Conservation (phyloP, 169 alveolate genomes). For the Neospora caninum region DNA sequence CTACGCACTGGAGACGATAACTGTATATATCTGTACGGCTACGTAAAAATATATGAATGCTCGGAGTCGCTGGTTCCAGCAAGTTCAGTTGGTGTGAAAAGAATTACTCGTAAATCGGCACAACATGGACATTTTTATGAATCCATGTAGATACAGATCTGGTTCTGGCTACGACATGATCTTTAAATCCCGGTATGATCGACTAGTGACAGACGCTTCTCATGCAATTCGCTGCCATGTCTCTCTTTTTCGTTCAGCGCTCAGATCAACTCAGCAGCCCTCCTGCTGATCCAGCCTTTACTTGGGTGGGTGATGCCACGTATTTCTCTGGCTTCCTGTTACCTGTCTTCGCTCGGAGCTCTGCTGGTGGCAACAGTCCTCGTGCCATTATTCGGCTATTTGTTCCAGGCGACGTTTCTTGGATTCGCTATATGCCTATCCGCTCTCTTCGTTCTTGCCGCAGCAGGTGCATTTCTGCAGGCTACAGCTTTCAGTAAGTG, state of each 20-base stretch:
- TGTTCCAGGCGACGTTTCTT: background rate
- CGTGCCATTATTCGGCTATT: background rate
- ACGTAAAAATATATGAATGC: too few relatives aligned
- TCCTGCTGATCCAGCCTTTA: background rate
- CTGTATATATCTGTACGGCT: too few relatives aligned
- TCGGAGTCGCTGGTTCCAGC: too few relatives aligned
- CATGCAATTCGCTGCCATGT: background rate
- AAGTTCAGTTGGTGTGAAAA: too few relatives aligned
- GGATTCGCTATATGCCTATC: background rate
- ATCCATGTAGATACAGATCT: too few relatives aligned
- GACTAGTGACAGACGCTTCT: too few relatives aligned
- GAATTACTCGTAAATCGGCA: too few relatives aligned
- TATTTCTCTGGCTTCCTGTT: background rate
- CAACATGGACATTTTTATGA: too few relatives aligned
- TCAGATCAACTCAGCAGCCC: conserved; percentile 31
- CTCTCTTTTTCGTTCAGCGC: conserved; percentile 18
- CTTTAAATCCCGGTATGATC: too few relatives aligned
- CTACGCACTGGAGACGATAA: too few relatives aligned
- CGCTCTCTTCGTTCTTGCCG: conserved; percentile 2
- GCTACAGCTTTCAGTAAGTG: conserved; percentile 22
- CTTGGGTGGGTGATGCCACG: conserved; percentile 16
- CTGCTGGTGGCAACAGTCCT: background rate
- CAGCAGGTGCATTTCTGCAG: background rate
- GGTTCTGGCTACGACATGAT: too few relatives aligned
- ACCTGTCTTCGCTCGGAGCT: background rate